A percentile compares a stretch with the other conserved stretches of the same genome.
These are phyloP conservation scores for Chlorencoelia australis DNA, from an alignment of 2,329 filamentous ascomycete genomes.

Conservation along the genomic window DNA sequence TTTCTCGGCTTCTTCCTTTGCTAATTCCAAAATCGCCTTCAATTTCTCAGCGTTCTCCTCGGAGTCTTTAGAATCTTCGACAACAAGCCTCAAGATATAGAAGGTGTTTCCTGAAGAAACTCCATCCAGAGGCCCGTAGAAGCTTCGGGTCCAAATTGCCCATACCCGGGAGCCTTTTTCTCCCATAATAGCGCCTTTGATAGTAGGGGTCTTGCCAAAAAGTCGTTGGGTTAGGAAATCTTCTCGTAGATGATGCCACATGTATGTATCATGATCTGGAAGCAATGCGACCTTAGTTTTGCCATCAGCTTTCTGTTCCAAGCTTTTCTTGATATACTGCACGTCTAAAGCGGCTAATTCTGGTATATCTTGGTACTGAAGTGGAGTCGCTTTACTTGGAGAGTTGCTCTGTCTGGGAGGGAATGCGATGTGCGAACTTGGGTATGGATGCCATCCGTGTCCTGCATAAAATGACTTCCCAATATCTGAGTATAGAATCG, in stretches of 20 bases:
- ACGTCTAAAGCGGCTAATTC: conserved; percentile 57
- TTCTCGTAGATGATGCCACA: conserved; percentile 75
- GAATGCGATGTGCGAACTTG: conserved; percentile 63
- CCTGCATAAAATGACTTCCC: conserved; percentile 72
- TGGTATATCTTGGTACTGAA: conserved; percentile 52
- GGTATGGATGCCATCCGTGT: conserved; percentile 65
- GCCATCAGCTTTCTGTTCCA: conserved; percentile 33
- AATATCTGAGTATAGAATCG: conserved; percentile 78
- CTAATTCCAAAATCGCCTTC: conserved; percentile 52
- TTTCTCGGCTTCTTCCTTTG: conserved; percentile 57
- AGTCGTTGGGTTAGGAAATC: conserved; percentile 63
- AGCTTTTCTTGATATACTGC: conserved; percentile 42
- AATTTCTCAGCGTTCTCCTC: conserved; percentile 43
- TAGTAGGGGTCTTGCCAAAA: conserved; percentile 40
- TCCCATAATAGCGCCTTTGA: conserved; percentile 59
- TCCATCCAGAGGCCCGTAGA: conserved; percentile 42
- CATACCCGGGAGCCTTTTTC: conserved; percentile 49
- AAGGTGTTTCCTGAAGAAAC: conserved; percentile 49
- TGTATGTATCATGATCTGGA: conserved; percentile 56
- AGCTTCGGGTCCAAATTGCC: conserved; percentile 63
- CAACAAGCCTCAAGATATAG: conserved; percentile 57
- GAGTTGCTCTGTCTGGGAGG: conserved; percentile 27
- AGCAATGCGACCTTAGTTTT: conserved; percentile 53
- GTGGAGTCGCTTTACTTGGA: conserved; percentile 13
- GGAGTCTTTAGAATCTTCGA: conserved; percentile 43